Conservation (phyloP, 164 flowering plant genomes). For the Hamamelis virginiana region DNA sequence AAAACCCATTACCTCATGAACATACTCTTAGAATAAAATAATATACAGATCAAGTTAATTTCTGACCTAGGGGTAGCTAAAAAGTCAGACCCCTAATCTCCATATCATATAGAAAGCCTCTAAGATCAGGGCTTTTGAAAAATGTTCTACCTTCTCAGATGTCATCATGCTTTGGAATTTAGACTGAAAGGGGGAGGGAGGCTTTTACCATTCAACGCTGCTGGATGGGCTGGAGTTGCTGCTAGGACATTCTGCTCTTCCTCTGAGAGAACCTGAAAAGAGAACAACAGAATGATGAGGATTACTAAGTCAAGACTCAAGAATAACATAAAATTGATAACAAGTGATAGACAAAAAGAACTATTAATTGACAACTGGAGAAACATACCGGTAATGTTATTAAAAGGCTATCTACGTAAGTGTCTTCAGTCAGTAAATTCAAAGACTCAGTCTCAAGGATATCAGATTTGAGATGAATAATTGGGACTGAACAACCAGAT, state of each 20-base stretch:
- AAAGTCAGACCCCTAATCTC: too few relatives aligned
- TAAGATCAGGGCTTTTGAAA: too few relatives aligned
- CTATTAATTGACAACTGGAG: not conserved
- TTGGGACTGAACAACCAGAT: conserved; percentile 44
- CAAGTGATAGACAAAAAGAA: not conserved
- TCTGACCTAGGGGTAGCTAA: too few relatives aligned
- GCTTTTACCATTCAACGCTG: conserved; percentile 68
- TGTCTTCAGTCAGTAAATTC: conserved; percentile 47
- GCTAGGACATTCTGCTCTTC: conserved; percentile 82
- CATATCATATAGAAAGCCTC: too few relatives aligned
- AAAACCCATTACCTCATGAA: too few relatives aligned
- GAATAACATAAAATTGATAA: not conserved
- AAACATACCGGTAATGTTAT: conserved; percentile 74
- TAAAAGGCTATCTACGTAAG: conserved; percentile 58
- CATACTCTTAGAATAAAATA: too few relatives aligned
- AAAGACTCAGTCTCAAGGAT: conserved; percentile 53
- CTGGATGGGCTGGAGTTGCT: conserved; percentile 97
- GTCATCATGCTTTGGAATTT: too few relatives aligned
- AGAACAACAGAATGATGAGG: not conserved
- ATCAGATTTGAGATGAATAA: conserved; percentile 59
- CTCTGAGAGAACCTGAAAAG: conserved; percentile 70
- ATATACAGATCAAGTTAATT: too few relatives aligned
- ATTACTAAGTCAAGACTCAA: not conserved
- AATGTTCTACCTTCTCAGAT: too few relatives aligned
- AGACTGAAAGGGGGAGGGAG: not conserved